A percentile compares a stretch with the other conserved stretches of the same genome.
Evolutionary conservation across 768 basidiomycete genomes (phyloP).

Genomic region (Xerocomus brunneocitrinus): DNA sequence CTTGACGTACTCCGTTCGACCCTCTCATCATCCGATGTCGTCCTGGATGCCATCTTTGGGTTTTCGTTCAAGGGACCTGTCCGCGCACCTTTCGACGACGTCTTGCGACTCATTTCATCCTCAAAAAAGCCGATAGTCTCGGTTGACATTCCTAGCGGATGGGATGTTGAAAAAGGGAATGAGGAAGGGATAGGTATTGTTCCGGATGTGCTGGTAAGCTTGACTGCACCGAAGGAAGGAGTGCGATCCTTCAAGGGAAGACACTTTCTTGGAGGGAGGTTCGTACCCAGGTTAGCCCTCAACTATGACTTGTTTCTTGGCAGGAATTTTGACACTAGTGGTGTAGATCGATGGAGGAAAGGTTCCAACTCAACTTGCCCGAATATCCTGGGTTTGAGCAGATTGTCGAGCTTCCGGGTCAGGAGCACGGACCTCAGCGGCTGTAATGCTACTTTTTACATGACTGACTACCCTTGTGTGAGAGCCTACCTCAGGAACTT

Average conservation of each 20-base stretch:
- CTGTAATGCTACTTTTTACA: slow-evolving; percentile 2
- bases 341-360: slow-evolving; percentile 63
- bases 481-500: not conserved
- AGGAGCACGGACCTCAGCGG: not conserved
- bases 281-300: slow-evolving; percentile 73
- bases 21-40: slow-evolving; percentile 64
- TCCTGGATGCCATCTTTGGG: slow-evolving; percentile 95
- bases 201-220: slow-evolving; percentile 78
- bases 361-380: slow-evolving; percentile 76
- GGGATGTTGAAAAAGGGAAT: slow-evolving; percentile 86
- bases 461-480: not conserved
- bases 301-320: not conserved
- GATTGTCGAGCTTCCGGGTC: slow-evolving; percentile 66
- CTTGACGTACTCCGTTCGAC: slow-evolving; percentile 43
- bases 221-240: slow-evolving; percentile 94
- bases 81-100: slow-evolving; percentile 79
- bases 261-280: slow-evolving; percentile 93
- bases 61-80: slow-evolving; percentile 95
- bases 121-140: slow-evolving; percentile 81
- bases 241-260: slow-evolving; percentile 69
- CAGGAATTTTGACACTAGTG: not conserved
- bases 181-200: slow-evolving; percentile 50
- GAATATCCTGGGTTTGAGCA: slow-evolving; percentile 75
- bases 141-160: slow-evolving; percentile 95
- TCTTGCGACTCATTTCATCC: slow-evolving; percentile 59